A percentile compares a stretch with the other conserved stretches of the same genome.
Conservation (phyloP, 345 rosid genomes). For the Clausena lansium region DNA sequence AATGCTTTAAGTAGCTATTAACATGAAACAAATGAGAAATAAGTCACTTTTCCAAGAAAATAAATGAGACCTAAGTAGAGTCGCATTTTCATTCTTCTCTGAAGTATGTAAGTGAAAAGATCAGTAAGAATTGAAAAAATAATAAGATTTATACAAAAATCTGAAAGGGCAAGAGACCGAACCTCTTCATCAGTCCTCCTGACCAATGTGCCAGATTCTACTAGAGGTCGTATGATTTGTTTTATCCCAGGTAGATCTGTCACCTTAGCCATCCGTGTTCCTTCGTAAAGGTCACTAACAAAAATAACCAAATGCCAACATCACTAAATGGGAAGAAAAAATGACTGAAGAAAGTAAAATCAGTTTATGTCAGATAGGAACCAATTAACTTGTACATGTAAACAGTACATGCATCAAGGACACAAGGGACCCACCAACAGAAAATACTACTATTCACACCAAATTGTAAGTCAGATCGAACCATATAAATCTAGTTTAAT, state of each 20-base stretch:
- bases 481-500: neutral
- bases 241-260: slow-evolving; percentile 75
- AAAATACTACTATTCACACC: neutral
- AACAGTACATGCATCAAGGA: slow-evolving; percentile 4
- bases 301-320: slow-evolving; percentile 6
- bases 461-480: neutral
- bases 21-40: slow-evolving; percentile 12
- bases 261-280: slow-evolving; percentile 70
- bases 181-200: slow-evolving; percentile 83
- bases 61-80: neutral
- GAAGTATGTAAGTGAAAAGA: neutral
- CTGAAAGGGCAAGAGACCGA: slow-evolving; percentile 10
- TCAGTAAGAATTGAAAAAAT: neutral
- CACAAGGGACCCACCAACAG: neutral
- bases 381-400: neutral
- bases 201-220: slow-evolving; percentile 68
- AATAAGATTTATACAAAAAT: slow-evolving; percentile 4
- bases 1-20: slow-evolving; percentile 63
- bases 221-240: slow-evolving; percentile 66
- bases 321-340: slow-evolving; percentile 16
- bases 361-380: neutral
- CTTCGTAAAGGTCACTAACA: slow-evolving; percentile 87
- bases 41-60: slow-evolving; percentile 2
- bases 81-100: neutral
- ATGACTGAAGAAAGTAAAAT: neutral